Percentiles rank a stretch among this genome's conserved stretches.
Evolutionary conservation across 495 filamentous ascomycete species (phyloP).

Genomic region (Amniculicola lignicola): DNA sequence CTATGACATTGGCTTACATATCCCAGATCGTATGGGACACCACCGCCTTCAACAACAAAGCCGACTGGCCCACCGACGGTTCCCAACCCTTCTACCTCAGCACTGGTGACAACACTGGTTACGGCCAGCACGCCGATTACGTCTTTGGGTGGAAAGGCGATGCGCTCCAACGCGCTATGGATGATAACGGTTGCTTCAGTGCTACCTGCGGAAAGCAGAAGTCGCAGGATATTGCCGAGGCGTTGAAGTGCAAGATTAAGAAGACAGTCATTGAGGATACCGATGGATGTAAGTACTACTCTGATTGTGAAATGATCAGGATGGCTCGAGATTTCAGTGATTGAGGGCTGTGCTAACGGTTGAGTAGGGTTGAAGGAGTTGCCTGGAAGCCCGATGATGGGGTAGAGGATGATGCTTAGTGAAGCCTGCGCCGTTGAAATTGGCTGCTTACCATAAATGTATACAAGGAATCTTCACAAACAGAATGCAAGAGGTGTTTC

Average conservation of each 20-base stretch:
- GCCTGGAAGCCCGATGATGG: no score
- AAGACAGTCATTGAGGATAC: slow-evolving; percentile 46
- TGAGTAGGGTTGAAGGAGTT: no score
- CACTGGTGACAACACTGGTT: slow-evolving; percentile 28
- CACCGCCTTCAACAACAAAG: slow-evolving; percentile 29
- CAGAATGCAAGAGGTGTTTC: no score
- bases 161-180: slow-evolving; percentile 30
- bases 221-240: slow-evolving; percentile 45
- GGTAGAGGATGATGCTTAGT: no score
- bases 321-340: no score
- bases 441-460: no score
- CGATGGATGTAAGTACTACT: slow-evolving; percentile 51
- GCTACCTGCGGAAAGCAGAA: slow-evolving; percentile 41
- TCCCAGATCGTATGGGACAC: slow-evolving; percentile 31
- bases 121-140: slow-evolving; percentile 40
- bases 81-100: slow-evolving; percentile 28
- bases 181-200: slow-evolving; percentile 49
- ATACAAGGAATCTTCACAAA: no score
- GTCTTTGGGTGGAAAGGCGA: slow-evolving; percentile 27
- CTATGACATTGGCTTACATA: not conserved
- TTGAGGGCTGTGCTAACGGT: no score
- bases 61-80: slow-evolving; percentile 30
- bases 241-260: slow-evolving; percentile 48
- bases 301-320: no score
- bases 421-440: no score